Evolutionary conservation across 352 stramenopile species (phyloP), one percentile per base, ranked within the genome.

Genomic region (Pythium monospermum): DNA sequence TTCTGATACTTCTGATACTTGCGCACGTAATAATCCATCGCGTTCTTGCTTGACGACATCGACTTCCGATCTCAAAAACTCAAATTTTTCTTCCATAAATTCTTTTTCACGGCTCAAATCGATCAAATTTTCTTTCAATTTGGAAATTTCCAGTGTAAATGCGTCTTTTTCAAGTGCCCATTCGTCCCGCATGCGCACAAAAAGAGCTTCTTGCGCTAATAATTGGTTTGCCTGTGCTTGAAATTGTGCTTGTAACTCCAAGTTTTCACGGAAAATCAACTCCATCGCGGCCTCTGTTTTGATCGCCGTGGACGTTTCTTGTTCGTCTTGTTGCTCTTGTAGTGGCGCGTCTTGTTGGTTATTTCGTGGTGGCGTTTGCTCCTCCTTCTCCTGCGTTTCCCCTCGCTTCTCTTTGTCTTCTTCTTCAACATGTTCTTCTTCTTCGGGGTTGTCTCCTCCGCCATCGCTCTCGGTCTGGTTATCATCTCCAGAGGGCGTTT

Each of bases 61-160:
- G 7, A 76, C 51, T 56, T 76, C 64, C 0, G 58, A 48, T 10
- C 49, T 18, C 18, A 73, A 31, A 46, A 66, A 65, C 16, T 64
- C 64, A 25, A 73, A 66, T 28, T 76, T 73, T 27, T 73, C 61
- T 4, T 63, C 57, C 23, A 67, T 44, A 46, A 64, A 64, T 32
- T 70, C 52, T 33, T 69, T 70, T 23, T 73, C 68, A 18, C 68
- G 47, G 40, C 59, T 46, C 16, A 66, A 35, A 15, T 76, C 64
- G 12, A 37, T 22, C 16, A 50, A 36, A 30, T 63, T 16, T 10
- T 56, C 49, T 36, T 72, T 32, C n/a, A 64, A 10, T 1, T 61
- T 22, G 18, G 50, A 52, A n/a, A 61, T 21, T 39, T 65, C 22
- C 27, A 43, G 38, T 25, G 48, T 47, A 28, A 65, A 15, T 21